A percentile compares a stretch with the other conserved stretches of the same genome.
Evolutionary conservation across 176 grass and related monocot species (phyloP).

Genomic region (Eremochloa ophiuroides): DNA sequence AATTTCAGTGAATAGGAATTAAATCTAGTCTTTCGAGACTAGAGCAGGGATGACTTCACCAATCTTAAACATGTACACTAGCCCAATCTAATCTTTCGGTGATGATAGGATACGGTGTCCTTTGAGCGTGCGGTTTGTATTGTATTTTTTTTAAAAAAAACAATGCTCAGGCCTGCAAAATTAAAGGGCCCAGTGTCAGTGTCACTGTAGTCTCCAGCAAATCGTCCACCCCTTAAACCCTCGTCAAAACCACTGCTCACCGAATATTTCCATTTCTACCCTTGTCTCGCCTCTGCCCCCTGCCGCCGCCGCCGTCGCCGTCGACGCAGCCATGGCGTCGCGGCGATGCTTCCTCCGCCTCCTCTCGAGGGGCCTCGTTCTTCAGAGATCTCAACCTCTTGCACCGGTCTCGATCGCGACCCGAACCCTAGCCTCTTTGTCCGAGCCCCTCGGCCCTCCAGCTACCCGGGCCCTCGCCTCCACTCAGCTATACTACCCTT

Average conservation of each 20-base stretch:
- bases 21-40: too few species aligned
- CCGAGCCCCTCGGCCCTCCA: background rate
- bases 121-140: too few species aligned
- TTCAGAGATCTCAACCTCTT: background rate
- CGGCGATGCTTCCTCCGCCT: slow-evolving; percentile 66
- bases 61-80: too few species aligned
- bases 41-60: too few species aligned
- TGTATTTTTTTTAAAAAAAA: too few species aligned
- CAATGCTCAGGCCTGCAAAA: too few species aligned
- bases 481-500: slow-evolving; percentile 15
- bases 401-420: slow-evolving; percentile 1
- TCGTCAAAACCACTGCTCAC: slow-evolving; percentile 26
- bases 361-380: slow-evolving; percentile 34
- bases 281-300: slow-evolving; percentile 1
- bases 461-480: background rate
- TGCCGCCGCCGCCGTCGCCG: slow-evolving; percentile 22
- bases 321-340: slow-evolving; percentile 61
- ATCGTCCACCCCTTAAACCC: slow-evolving; percentile 30
- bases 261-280: slow-evolving; percentile 43
- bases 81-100: too few species aligned
- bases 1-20: too few species aligned
- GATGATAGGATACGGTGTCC: too few species aligned
- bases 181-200: too few species aligned
- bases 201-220: too few species aligned
- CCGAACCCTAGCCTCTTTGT: background rate